Evolutionary conservation across 495 filamentous ascomycete genomes (phyloP), one percentile per base, ranked within the genome.

Genomic region (Aspergillus asperescens): DNA sequence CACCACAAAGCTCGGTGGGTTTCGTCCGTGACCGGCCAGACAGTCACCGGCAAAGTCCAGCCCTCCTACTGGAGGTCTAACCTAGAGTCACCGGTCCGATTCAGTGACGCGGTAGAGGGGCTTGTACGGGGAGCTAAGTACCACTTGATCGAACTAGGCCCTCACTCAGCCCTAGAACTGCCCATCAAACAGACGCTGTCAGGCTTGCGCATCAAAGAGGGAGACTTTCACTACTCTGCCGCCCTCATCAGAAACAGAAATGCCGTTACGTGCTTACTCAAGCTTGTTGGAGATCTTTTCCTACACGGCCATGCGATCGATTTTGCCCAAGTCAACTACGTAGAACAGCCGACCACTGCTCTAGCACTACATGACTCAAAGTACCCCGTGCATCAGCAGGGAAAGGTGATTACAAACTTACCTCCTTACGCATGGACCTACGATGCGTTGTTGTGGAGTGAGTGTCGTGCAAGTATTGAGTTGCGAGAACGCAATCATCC

Each of bases 151-250:
- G 50, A 54, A 20, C 1, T 58, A 1, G 50, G 50, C 0, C 50
- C 56, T 8, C 56, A 58, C 18, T 41, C 45, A 5, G 27, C 56
- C 8, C 29, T 58, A n/a, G 3, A 50, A 9, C 20, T 48, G 0
- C 56, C 50, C 0, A 18, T 58, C 3, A 18, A 29, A n/a, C 56
- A 58, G 39, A 58, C 32, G 2, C 18, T 54, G 10, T 22, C 29
- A 0, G 7, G 16, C 28, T 15, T 25, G 28, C 4, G n/a, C 20
- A 12, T 15, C 32, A 15, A 9, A 22, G 23, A 13, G 16, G 2
- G 15, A 45, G 10, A 28, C n/a, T n/a, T 47, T 3, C 15, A 12
- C 9, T 46, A 45, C 43, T 7, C 16, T 9, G 19, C 34, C 4
- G 12, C 49, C 15, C 15, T 48, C 23, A 27, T 39, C 5, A 7